Evolutionary conservation across 768 basidiomycete species (phyloP).

Genomic region (Calocera viscosa): DNA sequence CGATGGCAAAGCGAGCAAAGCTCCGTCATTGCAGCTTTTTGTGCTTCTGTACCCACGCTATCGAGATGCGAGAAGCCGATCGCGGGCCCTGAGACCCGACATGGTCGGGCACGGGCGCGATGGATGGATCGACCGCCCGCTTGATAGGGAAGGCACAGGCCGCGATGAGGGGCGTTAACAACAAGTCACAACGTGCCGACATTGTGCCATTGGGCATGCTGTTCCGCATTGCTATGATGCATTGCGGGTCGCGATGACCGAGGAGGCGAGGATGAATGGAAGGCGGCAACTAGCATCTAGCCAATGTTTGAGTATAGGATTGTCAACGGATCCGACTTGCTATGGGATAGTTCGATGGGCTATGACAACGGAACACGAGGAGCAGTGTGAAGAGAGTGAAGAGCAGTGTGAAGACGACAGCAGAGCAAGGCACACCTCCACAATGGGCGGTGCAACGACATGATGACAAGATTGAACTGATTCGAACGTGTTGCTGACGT

Average conservation of each 20-base stretch:
- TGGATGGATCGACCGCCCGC: not conserved
- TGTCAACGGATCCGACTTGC: not conserved
- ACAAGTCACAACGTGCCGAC: not conserved
- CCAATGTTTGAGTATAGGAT: not conserved
- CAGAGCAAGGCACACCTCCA: slow-evolving; percentile 2
- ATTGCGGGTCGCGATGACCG: not conserved
- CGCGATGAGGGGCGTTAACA: not conserved
- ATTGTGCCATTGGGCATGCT: not conserved
- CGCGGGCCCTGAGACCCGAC: not conserved
- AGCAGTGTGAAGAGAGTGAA: slow-evolving; percentile 7
- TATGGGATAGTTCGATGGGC: not conserved
- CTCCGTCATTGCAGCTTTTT: not conserved
- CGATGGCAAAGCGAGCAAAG: not conserved
- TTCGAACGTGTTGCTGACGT: slow-evolving; percentile 8
- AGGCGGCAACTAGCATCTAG: not conserved
- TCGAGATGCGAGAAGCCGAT: not conserved
- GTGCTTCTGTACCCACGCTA: not conserved
- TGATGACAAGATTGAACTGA: not conserved
- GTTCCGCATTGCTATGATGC: not conserved
- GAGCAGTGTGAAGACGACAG: not conserved
- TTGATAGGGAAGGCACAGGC: not conserved
- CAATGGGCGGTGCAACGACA: not conserved
- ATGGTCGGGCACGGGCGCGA: not conserved
- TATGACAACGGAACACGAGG: slow-evolving; percentile 1
- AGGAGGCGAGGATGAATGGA: not conserved